A percentile compares a stretch with the other conserved stretches of the same genome.
phyloP scores from a whole-genome alignment of 164 flowering plant genomes.

The Annona squamosa region DNA sequence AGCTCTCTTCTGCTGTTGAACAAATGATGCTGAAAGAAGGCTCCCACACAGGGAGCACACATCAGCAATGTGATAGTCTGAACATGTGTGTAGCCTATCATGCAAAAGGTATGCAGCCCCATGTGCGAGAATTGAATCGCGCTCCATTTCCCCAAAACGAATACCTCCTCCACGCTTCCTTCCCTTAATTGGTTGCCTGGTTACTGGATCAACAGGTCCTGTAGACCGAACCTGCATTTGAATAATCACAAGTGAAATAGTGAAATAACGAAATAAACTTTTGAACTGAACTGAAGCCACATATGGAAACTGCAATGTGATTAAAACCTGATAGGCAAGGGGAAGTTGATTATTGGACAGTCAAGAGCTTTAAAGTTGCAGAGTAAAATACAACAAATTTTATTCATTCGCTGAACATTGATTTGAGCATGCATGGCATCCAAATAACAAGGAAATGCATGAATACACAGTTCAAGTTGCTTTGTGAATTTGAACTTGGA shows the following conservation, averaged over 20 bases:
- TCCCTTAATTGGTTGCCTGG: slow-evolving; percentile 88
- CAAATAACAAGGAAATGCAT: background rate
- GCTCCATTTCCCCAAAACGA: slow-evolving; percentile 96
- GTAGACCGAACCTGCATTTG: slow-evolving; percentile 77
- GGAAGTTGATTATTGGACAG: background rate
- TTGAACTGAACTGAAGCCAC: background rate
- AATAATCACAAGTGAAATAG: background rate
- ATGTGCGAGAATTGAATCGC: slow-evolving; percentile 88
- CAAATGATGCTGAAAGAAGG: slow-evolving; percentile 52
- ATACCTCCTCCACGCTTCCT: slow-evolving; percentile 92
- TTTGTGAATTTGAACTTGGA: background rate
- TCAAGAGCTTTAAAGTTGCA: background rate
- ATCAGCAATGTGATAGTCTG: slow-evolving; percentile 88
- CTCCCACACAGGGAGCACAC: slow-evolving; percentile 89
- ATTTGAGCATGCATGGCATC: background rate
- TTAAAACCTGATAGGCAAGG: background rate
- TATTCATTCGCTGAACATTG: no score
- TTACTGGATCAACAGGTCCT: slow-evolving; percentile 68
- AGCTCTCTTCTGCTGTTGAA: slow-evolving; percentile 46
- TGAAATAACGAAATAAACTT: background rate
- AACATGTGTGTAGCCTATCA: slow-evolving; percentile 87
- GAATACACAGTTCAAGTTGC: background rate
- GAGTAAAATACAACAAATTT: background rate
- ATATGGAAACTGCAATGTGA: background rate
- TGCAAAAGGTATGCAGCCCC: slow-evolving; percentile 89